Percentiles rank a stretch among this genome's conserved stretches.
Conservation (phyloP, 176 grass and related monocot species). For the Tillandsia leiboldiana region DNA sequence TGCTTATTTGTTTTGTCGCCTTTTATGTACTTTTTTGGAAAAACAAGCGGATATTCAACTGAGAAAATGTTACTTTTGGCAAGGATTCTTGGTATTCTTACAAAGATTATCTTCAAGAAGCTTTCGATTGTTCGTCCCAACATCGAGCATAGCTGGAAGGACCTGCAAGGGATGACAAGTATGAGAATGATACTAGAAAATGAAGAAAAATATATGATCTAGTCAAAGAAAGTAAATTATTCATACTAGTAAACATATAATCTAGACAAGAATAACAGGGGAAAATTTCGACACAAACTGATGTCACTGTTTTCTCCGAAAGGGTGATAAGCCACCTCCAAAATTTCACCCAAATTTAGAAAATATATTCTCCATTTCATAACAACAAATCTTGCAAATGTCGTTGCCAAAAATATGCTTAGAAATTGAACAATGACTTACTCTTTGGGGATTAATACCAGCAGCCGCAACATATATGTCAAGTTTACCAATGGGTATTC, state of each 20-base stretch:
- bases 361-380: background rate
- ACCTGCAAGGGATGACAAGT: slow-evolving; percentile 34
- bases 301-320: background rate
- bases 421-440: slow-evolving; percentile 19
- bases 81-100: slow-evolving; percentile 34
- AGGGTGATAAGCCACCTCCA: background rate
- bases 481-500: slow-evolving; percentile 98
- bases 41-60: background rate
- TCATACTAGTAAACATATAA: too few species aligned
- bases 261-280: background rate
- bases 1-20: background rate
- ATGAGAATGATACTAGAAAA: background rate
- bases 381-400: background rate
- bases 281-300: background rate
- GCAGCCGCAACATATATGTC: slow-evolving; percentile 97
- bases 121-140: slow-evolving; percentile 87
- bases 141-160: slow-evolving; percentile 95
- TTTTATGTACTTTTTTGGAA: background rate
- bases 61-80: background rate
- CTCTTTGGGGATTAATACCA: slow-evolving; percentile 94
- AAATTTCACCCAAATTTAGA: slow-evolving; percentile 1
- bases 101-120: slow-evolving; percentile 94
- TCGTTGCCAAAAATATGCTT: background rate
- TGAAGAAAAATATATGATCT: background rate
- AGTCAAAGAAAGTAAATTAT: background rate